Conservation (phyloP, 768 basidiomycete genomes). For the Serendipita indica region DNA sequence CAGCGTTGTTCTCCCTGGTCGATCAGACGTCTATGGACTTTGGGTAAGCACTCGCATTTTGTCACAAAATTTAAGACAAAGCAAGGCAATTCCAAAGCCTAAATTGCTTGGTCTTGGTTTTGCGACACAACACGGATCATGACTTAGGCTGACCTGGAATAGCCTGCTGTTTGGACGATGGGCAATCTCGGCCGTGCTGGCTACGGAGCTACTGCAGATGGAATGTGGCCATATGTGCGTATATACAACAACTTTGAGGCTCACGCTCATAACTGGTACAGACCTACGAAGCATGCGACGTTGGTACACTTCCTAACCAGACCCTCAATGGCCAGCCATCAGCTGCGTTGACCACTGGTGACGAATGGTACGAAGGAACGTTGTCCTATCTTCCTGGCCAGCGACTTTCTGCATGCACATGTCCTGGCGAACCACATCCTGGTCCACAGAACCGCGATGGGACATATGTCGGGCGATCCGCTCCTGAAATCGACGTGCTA, state of each 20-base stretch:
- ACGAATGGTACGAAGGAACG: slow-evolving; percentile 32
- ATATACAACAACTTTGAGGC: slow-evolving; percentile 4
- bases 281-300: slow-evolving; percentile 71
- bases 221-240: slow-evolving; percentile 30
- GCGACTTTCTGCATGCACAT: slow-evolving; percentile 77
- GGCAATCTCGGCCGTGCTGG: slow-evolving; percentile 79
- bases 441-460: slow-evolving; percentile 70
- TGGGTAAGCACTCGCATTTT: background rate
- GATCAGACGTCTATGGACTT: slow-evolving; percentile 32
- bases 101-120: background rate
- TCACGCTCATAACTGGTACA: slow-evolving; percentile 24
- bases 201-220: slow-evolving; percentile 75
- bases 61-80: too few relatives aligned
- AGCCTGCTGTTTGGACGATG: slow-evolving; percentile 44
- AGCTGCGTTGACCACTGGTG: slow-evolving; percentile 48
- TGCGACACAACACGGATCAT: slow-evolving; percentile 18
- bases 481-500: slow-evolving; percentile 84
- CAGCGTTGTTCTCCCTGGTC: slow-evolving; percentile 54
- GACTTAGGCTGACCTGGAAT: slow-evolving; percentile 56
- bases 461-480: slow-evolving; percentile 61
- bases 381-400: slow-evolving; percentile 84
- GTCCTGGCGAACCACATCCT: slow-evolving; percentile 70
- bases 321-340: slow-evolving; percentile 48
- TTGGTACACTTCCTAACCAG: slow-evolving; percentile 86
- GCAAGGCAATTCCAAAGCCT: too few relatives aligned